A percentile compares a stretch with the other conserved stretches of the same genome.
phyloP scores from a whole-genome alignment of 331 rosid species.

The Malus hybrid region DNA sequence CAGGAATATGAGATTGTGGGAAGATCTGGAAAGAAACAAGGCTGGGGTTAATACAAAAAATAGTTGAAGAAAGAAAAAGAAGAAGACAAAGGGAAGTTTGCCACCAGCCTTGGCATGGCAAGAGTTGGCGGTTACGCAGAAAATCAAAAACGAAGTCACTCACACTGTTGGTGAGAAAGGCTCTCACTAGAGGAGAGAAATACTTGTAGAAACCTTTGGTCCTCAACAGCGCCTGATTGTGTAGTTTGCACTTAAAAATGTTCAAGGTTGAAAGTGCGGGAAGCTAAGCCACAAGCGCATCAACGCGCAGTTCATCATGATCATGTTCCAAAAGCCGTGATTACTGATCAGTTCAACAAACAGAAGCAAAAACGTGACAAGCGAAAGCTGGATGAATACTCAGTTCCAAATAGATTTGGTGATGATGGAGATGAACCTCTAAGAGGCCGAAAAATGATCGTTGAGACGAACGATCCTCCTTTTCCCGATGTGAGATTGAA shows the following conservation, averaged over 20 bases:
- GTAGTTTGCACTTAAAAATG: conserved; percentile 87
- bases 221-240: conserved; percentile 74
- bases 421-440: conserved; percentile 23
- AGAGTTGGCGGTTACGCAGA: too few relatives aligned
- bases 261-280: conserved; percentile 59
- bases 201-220: conserved; percentile 68
- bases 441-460: conserved; percentile 45
- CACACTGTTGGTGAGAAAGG: too few relatives aligned
- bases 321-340: neutral
- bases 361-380: conserved; percentile 34
- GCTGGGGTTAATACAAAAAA: too few relatives aligned
- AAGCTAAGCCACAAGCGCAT: conserved; percentile 43
- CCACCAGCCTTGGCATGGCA: too few relatives aligned
- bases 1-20: too few relatives aligned
- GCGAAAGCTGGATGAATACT: conserved; percentile 18
- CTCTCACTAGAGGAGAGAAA: too few relatives aligned
- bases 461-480: too few relatives aligned
- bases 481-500: too few relatives aligned
- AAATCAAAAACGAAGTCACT: too few relatives aligned
- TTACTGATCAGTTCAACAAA: conserved; percentile 27
- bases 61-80: too few relatives aligned
- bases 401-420: conserved; percentile 12
- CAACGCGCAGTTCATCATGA: neutral
- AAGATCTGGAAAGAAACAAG: too few relatives aligned
- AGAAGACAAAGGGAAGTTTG: too few relatives aligned